Evolutionary conservation across 2,329 filamentous ascomycete species (phyloP).

Genomic region (Botrytis cinerea): DNA sequence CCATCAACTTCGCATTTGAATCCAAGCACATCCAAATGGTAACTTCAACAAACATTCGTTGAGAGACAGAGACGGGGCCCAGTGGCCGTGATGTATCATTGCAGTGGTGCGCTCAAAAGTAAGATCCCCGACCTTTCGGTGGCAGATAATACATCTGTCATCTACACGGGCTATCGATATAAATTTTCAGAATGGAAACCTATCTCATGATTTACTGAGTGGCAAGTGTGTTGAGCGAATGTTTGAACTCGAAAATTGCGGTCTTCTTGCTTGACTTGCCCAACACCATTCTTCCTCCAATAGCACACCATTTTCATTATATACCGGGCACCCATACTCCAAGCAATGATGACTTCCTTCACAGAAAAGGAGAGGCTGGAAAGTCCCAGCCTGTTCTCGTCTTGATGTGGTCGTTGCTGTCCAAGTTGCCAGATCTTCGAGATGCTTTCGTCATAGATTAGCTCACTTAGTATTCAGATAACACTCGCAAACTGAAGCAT

Average conservation of each 20-base stretch:
- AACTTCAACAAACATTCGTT: background rate
- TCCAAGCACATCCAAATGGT: background rate
- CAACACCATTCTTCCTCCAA: too few species aligned
- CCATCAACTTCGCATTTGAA: background rate
- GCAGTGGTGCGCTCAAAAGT: background rate
- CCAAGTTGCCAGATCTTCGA: background rate
- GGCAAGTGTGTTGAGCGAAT: background rate
- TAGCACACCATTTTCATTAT: background rate
- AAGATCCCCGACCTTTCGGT: background rate
- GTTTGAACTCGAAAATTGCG: background rate
- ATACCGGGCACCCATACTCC: background rate
- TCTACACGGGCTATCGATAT: background rate
- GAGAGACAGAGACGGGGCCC: background rate
- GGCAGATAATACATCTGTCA: background rate
- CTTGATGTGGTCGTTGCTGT: background rate
- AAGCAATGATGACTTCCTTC: background rate
- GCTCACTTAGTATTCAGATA: background rate
- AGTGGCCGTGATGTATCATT: background rate
- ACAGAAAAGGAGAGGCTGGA: background rate
- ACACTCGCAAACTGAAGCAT: background rate
- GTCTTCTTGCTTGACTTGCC: background rate
- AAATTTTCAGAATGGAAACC: background rate
- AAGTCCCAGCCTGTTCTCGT: background rate
- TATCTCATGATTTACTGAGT: background rate
- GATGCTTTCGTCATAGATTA: background rate